phyloP scores from a whole-genome alignment of 1,284 basidiomycete species.

The Malassezia dermatis region DNA sequence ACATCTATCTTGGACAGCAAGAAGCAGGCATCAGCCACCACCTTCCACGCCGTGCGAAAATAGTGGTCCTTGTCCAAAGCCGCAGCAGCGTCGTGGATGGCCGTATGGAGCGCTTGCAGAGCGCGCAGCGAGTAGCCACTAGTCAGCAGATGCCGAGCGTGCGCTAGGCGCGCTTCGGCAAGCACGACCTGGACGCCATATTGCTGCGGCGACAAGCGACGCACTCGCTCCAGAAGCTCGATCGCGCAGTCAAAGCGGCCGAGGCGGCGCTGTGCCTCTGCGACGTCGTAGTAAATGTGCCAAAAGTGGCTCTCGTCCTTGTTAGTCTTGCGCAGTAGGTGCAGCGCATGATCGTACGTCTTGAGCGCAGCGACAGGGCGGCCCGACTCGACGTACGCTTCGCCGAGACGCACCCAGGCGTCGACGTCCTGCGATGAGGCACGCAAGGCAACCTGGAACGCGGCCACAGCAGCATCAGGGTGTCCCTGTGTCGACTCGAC shows the following conservation, averaged over 20 bases:
- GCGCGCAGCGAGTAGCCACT: conserved; percentile 67
- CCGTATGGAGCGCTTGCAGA: conserved; percentile 59
- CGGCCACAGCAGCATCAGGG: conserved; percentile 67
- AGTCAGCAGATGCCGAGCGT: conserved; percentile 59
- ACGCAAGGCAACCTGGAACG: conserved; percentile 77
- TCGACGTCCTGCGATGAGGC: conserved; percentile 66
- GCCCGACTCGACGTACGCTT: conserved; percentile 78
- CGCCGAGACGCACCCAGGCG: conserved; percentile 81
- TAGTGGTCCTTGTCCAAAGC: conserved; percentile 53
- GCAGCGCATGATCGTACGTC: conserved; percentile 65
- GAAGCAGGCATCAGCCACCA: conserved; percentile 66
- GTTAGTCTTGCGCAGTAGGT: conserved; percentile 13
- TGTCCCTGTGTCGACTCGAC: conserved; percentile 71
- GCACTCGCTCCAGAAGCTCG: conserved; percentile 57
- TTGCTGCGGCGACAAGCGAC: conserved; percentile 55
- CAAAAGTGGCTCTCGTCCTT: conserved; percentile 54
- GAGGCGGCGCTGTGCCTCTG: conserved; percentile 70
- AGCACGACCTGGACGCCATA: conserved; percentile 65
- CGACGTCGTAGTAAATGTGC: conserved; percentile 74
- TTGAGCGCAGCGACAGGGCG: conserved; percentile 81
- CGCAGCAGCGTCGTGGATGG: conserved; percentile 56
- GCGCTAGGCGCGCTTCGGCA: conserved; percentile 63
- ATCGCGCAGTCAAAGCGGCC: conserved; percentile 69
- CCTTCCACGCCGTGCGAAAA: conserved; percentile 62
- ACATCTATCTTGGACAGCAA: conserved; percentile 29